These are phyloP conservation scores for Penicillium egyptiacum DNA, from an alignment of 495 filamentous ascomycete genomes.

Conservation along the genomic window DNA sequence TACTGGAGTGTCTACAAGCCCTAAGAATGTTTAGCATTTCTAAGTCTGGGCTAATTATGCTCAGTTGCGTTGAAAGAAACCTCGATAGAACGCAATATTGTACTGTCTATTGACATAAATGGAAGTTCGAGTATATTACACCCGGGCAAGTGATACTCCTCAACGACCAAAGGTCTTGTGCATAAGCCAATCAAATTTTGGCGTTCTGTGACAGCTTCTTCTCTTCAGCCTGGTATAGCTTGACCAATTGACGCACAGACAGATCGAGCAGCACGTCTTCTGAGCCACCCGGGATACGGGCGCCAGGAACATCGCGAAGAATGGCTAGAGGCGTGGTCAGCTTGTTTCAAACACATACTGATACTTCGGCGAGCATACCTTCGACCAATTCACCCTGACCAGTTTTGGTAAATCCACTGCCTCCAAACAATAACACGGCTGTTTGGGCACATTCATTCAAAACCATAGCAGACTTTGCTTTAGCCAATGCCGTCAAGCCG, in stretches of 20 bases:
- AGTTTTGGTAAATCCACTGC: slow-evolving; percentile 66
- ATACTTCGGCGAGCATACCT: slow-evolving; percentile 40
- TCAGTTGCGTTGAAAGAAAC: not conserved
- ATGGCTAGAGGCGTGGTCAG: slow-evolving; percentile 45
- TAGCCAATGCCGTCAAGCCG: slow-evolving; percentile 66
- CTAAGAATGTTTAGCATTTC: not conserved
- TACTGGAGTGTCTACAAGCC: not conserved
- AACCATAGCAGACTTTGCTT: slow-evolving; percentile 69
- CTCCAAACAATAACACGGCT: slow-evolving; percentile 69
- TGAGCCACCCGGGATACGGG: slow-evolving; percentile 66
- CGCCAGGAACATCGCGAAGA: slow-evolving; percentile 62
- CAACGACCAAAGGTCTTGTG: not conserved
- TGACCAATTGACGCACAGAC: slow-evolving; percentile 68
- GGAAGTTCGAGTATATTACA: not conserved
- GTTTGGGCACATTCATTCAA: slow-evolving; percentile 67
- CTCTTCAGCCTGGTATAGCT: slow-evolving; percentile 65
- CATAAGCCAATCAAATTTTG: slow-evolving; percentile 28
- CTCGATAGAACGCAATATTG: not conserved
- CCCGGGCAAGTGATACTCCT: not conserved
- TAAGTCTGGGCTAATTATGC: not conserved
- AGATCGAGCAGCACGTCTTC: slow-evolving; percentile 77
- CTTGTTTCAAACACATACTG: not conserved
- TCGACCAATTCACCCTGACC: slow-evolving; percentile 73
- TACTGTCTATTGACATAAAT: not conserved
- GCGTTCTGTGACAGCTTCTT: slow-evolving; percentile 54